Evolutionary conservation across 1,284 basidiomycete species (phyloP), one percentile per base, ranked within the genome.

Genomic region (Fomitopsis palustris): DNA sequence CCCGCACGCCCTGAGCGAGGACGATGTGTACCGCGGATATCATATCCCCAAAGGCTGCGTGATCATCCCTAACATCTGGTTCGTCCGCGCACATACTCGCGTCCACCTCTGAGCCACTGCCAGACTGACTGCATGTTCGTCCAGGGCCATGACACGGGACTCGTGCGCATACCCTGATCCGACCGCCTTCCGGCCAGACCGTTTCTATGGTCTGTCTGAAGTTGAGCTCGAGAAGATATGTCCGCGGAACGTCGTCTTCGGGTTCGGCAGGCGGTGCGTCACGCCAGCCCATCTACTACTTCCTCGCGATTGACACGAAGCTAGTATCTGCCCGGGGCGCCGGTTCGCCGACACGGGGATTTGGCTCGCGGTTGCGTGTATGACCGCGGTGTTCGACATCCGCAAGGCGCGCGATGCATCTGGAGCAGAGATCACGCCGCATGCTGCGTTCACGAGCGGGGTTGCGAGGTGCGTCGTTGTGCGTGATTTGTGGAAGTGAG

Each of bases 31-130:
- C 64, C 73, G 74, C 49, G 78, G 76, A 21, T 81, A 77, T 67
- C 69, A 72, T 59, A 76, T 84, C 54, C 79, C 81, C 37, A 70
- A 71, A 60, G 76, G 77, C 35, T 72, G 77, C 12, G 80, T 75
- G 33, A 70, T 84, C 8, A 66, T 82, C 41, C 74, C 78, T 10
- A 83, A 82, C 62, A 76, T 81, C 47, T 81, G 77, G 81, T 81
- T 6, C 25, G 60, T 57, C 21, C 25, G 19, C 19, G 4, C 9
- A 8, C 8, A 16, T 8, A 7, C 35, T 39, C n/a, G 38, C 38
- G 38, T 39, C 14, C 7, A 4, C 4, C 4, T 16, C 38, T 39
- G 4, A n/a, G n/a, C n/a, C n/a, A 39, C 38, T 39, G 38, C 35
- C 16, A 33, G 10, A 10, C 31, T 33, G 31, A 33, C 31, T 10